Evolutionary conservation across 2,329 filamentous ascomycete species (phyloP), one percentile per base, ranked within the genome.

Genomic region (Nakataea oryzae): DNA sequence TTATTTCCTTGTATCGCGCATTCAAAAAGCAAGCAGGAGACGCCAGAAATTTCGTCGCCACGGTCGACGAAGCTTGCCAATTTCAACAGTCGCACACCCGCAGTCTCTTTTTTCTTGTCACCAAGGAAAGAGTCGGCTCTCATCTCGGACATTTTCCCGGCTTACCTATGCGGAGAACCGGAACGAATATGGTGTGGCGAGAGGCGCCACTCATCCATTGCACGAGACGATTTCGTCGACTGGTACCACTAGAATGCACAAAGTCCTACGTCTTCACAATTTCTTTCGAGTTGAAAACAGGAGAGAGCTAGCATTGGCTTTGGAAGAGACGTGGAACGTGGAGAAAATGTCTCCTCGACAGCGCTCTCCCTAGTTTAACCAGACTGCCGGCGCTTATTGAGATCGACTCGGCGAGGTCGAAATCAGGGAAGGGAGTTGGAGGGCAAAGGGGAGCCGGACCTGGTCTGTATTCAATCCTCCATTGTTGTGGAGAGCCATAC

Each of bases 251-350:
- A 56, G 61, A 62, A 62, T 62, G 57, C 59, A 62, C 47, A 62
- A 64, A 63, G 59, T 60, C 56, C 47, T n/a, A 66, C 64, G 64
- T 66, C 64, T 60, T 67, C 58, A 65, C 59, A 59, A 63, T 32
- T 5, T 29, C 56, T 58, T 32, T 60, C 27, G 27, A 27, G n/a
- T 17, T 28, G 13, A 54, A 4, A 50, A 54, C 55, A 9, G 55
- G 24, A 27, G 27, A 54, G 7, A 57, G 14, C 27, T 13, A 57
- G 27, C 55, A 32, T 21, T 29, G 14, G 9, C 3, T 13, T 26
- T 29, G 24, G 28, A 29, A 57, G 55, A 9, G 29, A 3, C 5
- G 54, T 29, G 27, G 55, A 57, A 14, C 27, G 27, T 14, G 24
- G 27, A 56, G 8, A 29, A 54, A 30, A 30, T 50, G 8, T n/a